Conservation (phyloP, 768 basidiomycete species). For the Boletellus ananas region DNA sequence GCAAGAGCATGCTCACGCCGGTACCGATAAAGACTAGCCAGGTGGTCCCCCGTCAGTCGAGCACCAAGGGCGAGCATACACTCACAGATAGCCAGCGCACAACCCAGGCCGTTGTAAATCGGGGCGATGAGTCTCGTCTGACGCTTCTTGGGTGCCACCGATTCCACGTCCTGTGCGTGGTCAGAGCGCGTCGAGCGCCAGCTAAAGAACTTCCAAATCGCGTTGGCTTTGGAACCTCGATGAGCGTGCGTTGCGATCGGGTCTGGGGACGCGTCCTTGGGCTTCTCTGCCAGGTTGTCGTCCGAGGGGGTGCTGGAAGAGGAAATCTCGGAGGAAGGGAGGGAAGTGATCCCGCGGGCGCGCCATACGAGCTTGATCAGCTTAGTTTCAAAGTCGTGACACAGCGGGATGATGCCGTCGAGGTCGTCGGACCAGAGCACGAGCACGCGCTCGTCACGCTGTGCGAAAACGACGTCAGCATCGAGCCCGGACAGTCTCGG, state of each 20-base stretch:
- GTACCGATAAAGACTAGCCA: constrained; percentile 62
- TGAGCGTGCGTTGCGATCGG: constrained; percentile 2
- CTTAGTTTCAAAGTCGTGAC: constrained; percentile 67
- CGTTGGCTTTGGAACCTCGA: background rate
- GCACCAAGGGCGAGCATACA: background rate
- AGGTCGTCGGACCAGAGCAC: constrained; percentile 84
- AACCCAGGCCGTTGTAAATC: constrained; percentile 66
- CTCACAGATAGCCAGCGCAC: constrained; percentile 64
- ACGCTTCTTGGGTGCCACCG: constrained; percentile 38
- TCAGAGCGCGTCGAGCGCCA: constrained; percentile 48
- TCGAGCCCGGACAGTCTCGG: background rate
- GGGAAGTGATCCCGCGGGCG: constrained; percentile 35
- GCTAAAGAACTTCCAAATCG: constrained; percentile 29
- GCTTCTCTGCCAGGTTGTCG: constrained; percentile 53
- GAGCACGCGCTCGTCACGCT: constrained; percentile 82
- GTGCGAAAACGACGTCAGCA: constrained; percentile 1
- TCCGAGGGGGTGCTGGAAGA: constrained; percentile 51
- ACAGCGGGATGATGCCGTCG: constrained; percentile 73
- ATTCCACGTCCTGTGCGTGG: constrained; percentile 48
- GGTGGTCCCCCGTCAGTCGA: background rate
- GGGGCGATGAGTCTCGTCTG: constrained; percentile 66
- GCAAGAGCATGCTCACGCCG: constrained; percentile 54
- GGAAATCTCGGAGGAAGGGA: constrained; percentile 35
- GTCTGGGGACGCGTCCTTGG: constrained; percentile 21
- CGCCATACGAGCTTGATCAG: constrained; percentile 82